Evolutionary conservation across 2,329 filamentous ascomycete species (phyloP).

Genomic region (Trichoderma endophyticum): DNA sequence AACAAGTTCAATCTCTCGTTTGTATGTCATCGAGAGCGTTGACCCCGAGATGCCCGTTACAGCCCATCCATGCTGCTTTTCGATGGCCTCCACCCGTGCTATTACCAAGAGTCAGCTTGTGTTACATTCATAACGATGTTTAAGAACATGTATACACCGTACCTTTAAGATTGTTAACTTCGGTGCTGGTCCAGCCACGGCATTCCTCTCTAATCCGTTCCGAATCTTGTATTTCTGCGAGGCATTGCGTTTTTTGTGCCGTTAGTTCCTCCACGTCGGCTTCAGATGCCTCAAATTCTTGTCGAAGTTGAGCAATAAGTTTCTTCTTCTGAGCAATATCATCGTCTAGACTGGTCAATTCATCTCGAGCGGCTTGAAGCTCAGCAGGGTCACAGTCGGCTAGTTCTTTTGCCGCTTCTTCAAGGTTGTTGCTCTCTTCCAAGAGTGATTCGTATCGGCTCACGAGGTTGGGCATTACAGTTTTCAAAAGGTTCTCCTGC

Average conservation of each 20-base stretch:
- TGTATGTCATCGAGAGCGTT: slow-evolving; percentile 70
- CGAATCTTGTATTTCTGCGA: slow-evolving; percentile 74
- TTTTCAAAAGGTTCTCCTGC: slow-evolving; percentile 66
- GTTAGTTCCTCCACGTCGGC: slow-evolving; percentile 58
- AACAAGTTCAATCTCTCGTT: slow-evolving; percentile 67
- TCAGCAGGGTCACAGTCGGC: slow-evolving; percentile 79
- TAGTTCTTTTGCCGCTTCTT: slow-evolving; percentile 69
- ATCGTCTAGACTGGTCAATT: slow-evolving; percentile 60
- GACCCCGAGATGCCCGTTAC: slow-evolving; percentile 62
- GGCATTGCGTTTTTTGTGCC: slow-evolving; percentile 65
- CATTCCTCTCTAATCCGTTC: slow-evolving; percentile 84
- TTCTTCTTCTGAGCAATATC: slow-evolving; percentile 68
- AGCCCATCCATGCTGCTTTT: slow-evolving; percentile 67
- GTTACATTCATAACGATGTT: background rate
- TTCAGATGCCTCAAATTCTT: slow-evolving; percentile 66
- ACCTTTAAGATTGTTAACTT: slow-evolving; percentile 79
- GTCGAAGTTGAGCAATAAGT: slow-evolving; percentile 63
- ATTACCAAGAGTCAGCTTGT: slow-evolving; percentile 36
- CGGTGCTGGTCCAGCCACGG: slow-evolving; percentile 80
- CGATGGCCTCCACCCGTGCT: slow-evolving; percentile 65
- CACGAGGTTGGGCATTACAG: slow-evolving; percentile 62
- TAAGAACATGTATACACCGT: slow-evolving; percentile 23
- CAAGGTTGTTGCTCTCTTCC: slow-evolving; percentile 63
- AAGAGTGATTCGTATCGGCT: slow-evolving; percentile 60
- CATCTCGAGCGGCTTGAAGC: slow-evolving; percentile 67